A percentile compares a stretch with the other conserved stretches of the same genome.
Conservation (phyloP, 768 basidiomycete genomes). For the Candolleomyces eurysporus region DNA sequence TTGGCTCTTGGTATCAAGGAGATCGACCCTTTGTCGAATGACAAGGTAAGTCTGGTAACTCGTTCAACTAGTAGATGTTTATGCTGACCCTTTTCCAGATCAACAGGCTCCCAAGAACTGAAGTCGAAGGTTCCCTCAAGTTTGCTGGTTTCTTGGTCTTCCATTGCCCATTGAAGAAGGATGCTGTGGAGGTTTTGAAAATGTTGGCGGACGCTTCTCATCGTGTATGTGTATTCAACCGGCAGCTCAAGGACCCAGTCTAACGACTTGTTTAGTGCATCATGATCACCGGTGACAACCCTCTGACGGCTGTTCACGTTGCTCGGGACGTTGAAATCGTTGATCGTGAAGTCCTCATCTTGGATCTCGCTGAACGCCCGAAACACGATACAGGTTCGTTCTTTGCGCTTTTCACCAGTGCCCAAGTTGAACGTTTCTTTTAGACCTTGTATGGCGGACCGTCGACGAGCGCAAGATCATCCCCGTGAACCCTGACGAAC, state of each 20-base stretch:
- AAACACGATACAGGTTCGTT: slow-evolving; percentile 61
- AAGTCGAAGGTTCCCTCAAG: slow-evolving; percentile 71
- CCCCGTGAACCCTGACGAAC: slow-evolving; percentile 75
- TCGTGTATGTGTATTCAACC: slow-evolving; percentile 56
- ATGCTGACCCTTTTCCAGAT: slow-evolving; percentile 51
- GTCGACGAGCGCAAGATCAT: slow-evolving; percentile 92
- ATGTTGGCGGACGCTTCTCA: slow-evolving; percentile 97
- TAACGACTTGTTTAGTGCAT: slow-evolving; percentile 62
- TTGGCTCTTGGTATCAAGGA: slow-evolving; percentile 89
- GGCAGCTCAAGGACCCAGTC: background rate
- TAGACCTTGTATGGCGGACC: slow-evolving; percentile 89
- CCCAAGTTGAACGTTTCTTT: no score
- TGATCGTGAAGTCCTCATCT: slow-evolving; percentile 89
- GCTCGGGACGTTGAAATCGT: slow-evolving; percentile 96
- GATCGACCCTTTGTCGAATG: slow-evolving; percentile 63
- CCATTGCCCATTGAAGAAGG: slow-evolving; percentile 94
- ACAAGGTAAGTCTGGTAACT: slow-evolving; percentile 56
- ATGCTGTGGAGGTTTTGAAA: slow-evolving; percentile 86
- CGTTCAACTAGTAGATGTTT: background rate
- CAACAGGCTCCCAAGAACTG: slow-evolving; percentile 79
- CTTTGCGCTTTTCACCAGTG: background rate
- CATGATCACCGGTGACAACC: slow-evolving; percentile 99
- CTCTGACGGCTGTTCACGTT: slow-evolving; percentile 94
- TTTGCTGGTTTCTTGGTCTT: slow-evolving; percentile 99
- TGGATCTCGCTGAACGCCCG: slow-evolving; percentile 85